phyloP scores from a whole-genome alignment of 1,139 yeast species.

The Suhomyces choctaworum region DNA sequence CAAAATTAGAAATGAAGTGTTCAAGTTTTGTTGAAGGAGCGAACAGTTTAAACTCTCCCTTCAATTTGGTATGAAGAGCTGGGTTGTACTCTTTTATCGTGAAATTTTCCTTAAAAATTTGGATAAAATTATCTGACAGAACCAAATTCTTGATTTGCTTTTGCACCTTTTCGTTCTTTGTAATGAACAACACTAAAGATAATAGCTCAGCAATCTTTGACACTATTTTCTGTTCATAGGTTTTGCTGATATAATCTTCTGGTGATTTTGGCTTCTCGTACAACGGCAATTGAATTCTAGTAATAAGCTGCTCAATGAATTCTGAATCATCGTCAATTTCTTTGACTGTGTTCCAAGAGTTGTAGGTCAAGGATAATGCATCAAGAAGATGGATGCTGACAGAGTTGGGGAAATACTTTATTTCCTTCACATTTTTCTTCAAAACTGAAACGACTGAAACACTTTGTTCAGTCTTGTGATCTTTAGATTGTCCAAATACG shows the following conservation, averaged over 20 bases:
- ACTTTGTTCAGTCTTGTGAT: conserved; percentile 28
- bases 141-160: conserved; percentile 48
- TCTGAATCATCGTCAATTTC: conserved; percentile 45
- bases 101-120: conserved; percentile 32
- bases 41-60: conserved; percentile 44
- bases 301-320: conserved; percentile 53
- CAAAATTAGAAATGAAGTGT: conserved; percentile 55
- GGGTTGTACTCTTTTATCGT: conserved; percentile 31
- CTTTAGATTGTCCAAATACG: conserved; percentile 35
- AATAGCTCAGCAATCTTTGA: conserved; percentile 74
- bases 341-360: conserved; percentile 66
- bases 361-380: conserved; percentile 64
- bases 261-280: conserved; percentile 22
- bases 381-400: conserved; percentile 62
- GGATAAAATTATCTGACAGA: conserved; percentile 36
- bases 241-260: conserved; percentile 39
- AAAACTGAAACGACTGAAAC: conserved; percentile 54
- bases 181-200: conserved; percentile 69
- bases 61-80: conserved; percentile 46
- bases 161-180: conserved; percentile 42
- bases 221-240: conserved; percentile 57
- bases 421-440: conserved; percentile 55
- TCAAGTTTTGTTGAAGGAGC: conserved; percentile 51
- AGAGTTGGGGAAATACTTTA: conserved; percentile 56
- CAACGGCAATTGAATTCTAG: conserved; percentile 33